A percentile compares a stretch with the other conserved stretches of the same genome.
These are phyloP conservation scores for Thielaviopsis ethacetica DNA, from an alignment of 2,329 filamentous ascomycete species.

Conservation along the genomic window DNA sequence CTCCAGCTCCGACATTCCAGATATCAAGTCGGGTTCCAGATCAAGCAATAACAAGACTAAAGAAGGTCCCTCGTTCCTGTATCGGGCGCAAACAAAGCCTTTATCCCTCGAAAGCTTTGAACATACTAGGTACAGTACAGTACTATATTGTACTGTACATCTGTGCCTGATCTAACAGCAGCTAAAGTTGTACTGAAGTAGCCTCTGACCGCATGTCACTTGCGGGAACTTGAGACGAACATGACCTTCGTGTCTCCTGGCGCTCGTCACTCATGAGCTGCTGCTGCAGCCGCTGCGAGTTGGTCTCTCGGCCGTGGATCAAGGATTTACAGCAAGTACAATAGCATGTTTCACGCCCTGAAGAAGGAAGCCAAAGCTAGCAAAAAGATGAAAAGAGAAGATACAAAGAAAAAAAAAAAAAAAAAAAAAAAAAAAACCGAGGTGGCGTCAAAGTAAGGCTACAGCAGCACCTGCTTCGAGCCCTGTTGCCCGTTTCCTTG, in stretches of 20 bases:
- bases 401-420: too few species aligned
- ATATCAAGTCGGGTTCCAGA: background rate
- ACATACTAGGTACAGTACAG: too few species aligned
- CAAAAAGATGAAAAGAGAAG: background rate
- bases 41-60: background rate
- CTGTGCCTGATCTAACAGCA: background rate
- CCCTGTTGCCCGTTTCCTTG: background rate
- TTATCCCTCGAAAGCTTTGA: background rate
- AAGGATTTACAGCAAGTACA: background rate
- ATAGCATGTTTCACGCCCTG: background rate
- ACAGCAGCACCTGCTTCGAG: background rate
- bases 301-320: background rate
- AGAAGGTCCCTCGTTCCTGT: background rate
- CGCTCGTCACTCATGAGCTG: background rate
- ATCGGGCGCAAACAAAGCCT: background rate
- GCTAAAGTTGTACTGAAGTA: too few species aligned
- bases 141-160: too few species aligned
- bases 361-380: background rate
- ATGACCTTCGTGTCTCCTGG: background rate
- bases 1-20: background rate
- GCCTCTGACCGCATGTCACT: background rate
- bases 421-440: background rate
- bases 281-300: background rate
- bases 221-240: background rate
- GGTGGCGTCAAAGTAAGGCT: background rate